Evolutionary conservation across 495 filamentous ascomycete species (phyloP), one percentile per base, ranked within the genome.

Genomic region (Penicillium coprophilum): DNA sequence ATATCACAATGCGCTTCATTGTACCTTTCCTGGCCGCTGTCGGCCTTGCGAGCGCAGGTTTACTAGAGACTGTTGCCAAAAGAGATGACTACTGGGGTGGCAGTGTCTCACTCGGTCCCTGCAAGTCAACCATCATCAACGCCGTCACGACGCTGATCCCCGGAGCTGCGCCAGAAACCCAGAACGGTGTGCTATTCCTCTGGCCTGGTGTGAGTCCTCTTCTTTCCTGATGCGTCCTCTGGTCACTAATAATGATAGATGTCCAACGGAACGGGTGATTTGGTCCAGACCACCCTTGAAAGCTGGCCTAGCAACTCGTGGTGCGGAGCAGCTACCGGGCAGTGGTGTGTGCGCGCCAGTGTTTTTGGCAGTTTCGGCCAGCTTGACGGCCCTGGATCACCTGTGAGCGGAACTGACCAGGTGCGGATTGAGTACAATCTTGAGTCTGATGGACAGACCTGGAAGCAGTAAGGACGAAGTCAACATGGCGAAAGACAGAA

Each of bases 241-340:
- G 2, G 13, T 17, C 3, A 2, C 48, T 50, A 28, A 45, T 6
- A 23, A 6, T 6, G 3, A 20, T 21, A 53, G 50, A 77, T 77
- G 72, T 73, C 70, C 60, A 77, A 77, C 52, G 69, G 73, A 32
- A 77, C 74, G 1, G 73, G 74, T 4, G 74, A 77, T 49, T 55
- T 77, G 17, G 59, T 76, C 54, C 71, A 77, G 62, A 70, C 71
- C 1, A 72, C 70, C 19, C 60, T 72, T 1, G 69, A 74, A 39
- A 67, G 65, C 56, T 72, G 69, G 69, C 49, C 59, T 6, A 57
- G 55, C 47, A 74, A 74, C 53, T 47, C 55, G 28, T 74, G 69
- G 71, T 74, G 71, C 46, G 71, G 69, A 38, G 67, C 70, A n/a
- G 55, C 43, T 6, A 53, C 58, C 9, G 68, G 69, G 1, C 63